Percentiles rank a stretch among this genome's conserved stretches.
phyloP scores from a whole-genome alignment of 1,284 basidiomycete species.

The Ganoderma sp. region DNA sequence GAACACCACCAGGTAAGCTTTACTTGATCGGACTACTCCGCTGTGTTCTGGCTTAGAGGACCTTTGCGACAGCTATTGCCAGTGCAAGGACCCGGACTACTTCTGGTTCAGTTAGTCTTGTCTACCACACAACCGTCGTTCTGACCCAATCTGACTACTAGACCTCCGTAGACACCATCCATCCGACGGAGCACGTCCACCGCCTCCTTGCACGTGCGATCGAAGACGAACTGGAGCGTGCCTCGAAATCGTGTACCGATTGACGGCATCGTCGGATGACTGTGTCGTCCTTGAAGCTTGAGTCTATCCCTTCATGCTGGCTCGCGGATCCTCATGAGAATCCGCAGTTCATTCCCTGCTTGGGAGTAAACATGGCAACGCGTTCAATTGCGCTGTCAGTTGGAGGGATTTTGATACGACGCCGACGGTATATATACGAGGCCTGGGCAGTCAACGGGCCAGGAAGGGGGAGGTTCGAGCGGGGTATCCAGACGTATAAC shows the following conservation, averaged over 20 bases:
- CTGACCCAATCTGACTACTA: background rate
- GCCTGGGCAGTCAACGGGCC: background rate
- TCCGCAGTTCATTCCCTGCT: background rate
- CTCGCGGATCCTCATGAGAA: background rate
- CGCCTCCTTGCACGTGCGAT: conserved; percentile 52
- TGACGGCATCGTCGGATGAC: too few relatives aligned
- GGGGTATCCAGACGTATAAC: conserved; percentile 21
- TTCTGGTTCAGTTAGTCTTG: conserved; percentile 58
- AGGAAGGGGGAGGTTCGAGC: background rate
- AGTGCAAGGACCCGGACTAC: conserved; percentile 52
- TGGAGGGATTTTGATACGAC: background rate
- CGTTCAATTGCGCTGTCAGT: background rate
- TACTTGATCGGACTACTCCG: conserved; percentile 6
- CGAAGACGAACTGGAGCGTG: conserved; percentile 42
- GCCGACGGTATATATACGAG: background rate
- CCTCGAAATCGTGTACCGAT: conserved; percentile 10
- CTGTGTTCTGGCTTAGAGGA: background rate
- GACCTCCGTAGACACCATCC: conserved; percentile 46
- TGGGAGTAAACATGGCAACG: background rate
- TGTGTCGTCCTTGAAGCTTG: background rate
- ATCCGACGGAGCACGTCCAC: conserved; percentile 58
- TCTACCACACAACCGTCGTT: background rate
- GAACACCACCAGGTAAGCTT: conserved; percentile 55
- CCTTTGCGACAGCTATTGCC: conserved; percentile 51
- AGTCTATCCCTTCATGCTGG: background rate